These are phyloP conservation scores for Solioccasus polychromus DNA, from an alignment of 768 basidiomycete genomes.

Conservation along the genomic window DNA sequence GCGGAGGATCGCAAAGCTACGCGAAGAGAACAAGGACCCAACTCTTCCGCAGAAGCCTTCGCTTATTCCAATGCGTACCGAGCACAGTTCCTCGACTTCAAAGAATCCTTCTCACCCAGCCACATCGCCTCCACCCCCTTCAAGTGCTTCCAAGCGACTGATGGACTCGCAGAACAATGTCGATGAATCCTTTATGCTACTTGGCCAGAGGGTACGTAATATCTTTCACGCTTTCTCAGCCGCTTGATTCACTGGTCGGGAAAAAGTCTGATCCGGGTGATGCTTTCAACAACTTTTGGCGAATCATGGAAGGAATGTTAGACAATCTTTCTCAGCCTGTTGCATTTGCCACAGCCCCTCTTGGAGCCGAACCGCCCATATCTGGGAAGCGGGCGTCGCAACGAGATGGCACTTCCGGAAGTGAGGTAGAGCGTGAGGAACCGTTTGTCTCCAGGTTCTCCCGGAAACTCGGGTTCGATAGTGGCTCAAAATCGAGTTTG, in stretches of 20 bases:
- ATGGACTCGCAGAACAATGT: conserved; percentile 61
- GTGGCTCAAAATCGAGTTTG: conserved; percentile 22
- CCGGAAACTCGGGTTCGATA: conserved; percentile 35
- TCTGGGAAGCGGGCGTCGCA: conserved; percentile 27
- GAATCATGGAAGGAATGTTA: conserved; percentile 80
- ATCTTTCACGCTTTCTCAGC: no score
- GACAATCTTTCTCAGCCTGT: conserved; percentile 79
- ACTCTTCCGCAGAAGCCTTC: conserved; percentile 60
- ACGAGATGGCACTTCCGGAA: conserved; percentile 54
- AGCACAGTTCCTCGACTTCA: conserved; percentile 21
- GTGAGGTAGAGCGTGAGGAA: conserved; percentile 69
- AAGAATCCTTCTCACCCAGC: conserved; percentile 28
- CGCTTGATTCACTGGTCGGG: neutral
- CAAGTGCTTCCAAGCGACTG: conserved; percentile 33
- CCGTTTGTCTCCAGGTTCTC: conserved; percentile 57
- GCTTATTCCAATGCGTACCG: conserved; percentile 20
- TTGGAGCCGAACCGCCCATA: conserved; percentile 42
- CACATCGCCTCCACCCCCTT: conserved; percentile 47
- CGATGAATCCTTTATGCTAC: conserved; percentile 87
- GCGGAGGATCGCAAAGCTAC: conserved; percentile 66
- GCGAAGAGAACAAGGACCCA: conserved; percentile 77
- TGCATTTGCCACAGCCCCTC: conserved; percentile 79
- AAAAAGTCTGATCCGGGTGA: conserved; percentile 76
- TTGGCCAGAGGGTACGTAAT: conserved; percentile 65
- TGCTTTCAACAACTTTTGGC: conserved; percentile 88